Evolutionary conservation across 306 rosid species (phyloP), one percentile per base, ranked within the genome.

Genomic region (Cercis canadensis): DNA sequence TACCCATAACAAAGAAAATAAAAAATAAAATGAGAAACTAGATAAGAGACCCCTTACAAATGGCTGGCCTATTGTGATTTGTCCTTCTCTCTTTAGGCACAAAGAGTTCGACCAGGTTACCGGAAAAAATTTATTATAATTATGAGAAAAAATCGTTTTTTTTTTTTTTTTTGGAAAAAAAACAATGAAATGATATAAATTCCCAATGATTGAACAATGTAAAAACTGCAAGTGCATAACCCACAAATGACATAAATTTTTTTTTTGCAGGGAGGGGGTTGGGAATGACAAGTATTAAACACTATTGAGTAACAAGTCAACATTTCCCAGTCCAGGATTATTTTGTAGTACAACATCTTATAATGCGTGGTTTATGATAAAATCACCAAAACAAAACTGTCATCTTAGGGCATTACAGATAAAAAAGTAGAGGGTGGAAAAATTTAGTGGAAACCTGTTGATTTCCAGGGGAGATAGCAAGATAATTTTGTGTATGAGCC

Each of bases 401-500:
- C 46, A 70, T 8, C 10, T 9, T 31, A 11, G 57, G 32, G 57
- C 18, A 68, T 64, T 46, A 73, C 54, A 8, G 36, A 52, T 57
- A 47, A 50, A 66, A 57, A 32, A 56, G 46, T 24, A 24, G 37
- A 65, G 67, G 36, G 59, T 60, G 51, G 33, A 47, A 57, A 47
- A 58, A 64, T 10, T 51, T 44, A 52, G 50, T 13, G 65, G 15
- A 74, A 52, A 92, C 98, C 96, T 88, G 98, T 77, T 86, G 88
- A 40, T 70, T 84, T 77, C 98, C 96, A 16, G 98, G 98, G 57
- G 97, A 93, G 67, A 93, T 78, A 52, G 96, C 92, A 68, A 93
- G 81, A 81, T 88, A 93, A 78, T 93, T 93, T 76, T 93, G 98
- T 33, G 87, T 78, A 75, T 88, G 98, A 29, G 97, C 92, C 87